Base-by-base conservation (phyloP, 2,329 filamentous ascomycete species). In the Myotisia sp. region DNA sequence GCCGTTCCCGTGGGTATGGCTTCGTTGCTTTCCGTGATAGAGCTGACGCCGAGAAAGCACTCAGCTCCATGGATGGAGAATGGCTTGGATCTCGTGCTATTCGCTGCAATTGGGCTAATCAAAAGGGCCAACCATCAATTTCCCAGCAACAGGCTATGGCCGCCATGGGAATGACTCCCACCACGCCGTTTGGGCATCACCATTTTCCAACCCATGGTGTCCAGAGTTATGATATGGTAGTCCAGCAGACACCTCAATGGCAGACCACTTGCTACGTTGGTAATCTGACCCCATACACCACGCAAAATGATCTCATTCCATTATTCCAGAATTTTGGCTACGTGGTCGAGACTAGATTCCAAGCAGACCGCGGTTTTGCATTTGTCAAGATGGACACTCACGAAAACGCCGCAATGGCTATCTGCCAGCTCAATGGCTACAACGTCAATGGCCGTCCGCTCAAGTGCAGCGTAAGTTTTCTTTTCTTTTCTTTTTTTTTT, bases 361-460 rank as follows among this genome's bases (percentile, higher is more conserved):
- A 98, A 63, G 85, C 90, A 36, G 90, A 98, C 57, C 82, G 90
- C 47, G 90, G 90, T 9, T 98, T 98, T 56, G 85, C 90, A 5
- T 98, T 98, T 58, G 84, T 98, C 60, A 98, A 98, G 69, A 93
- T 98, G 86, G 90, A 98, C 56, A 80, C 77, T 5, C 90, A 98
- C 53, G 90, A 98, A 64, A 94, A 94, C 52, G 90, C 90, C 3
- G 86, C 90, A 36, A 93, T 93, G 80, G 85, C 86, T 21, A 98
- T 98, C 52, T 98, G 90, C 62, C 86, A 95, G 56, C 71, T 98
- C 52, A 95, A 87, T 50, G 87, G 87, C 20, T 98, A 95, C 65
- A 92, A 94, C 47, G 87, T 98, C 49, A 94, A 98, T 51, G 90
- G 90, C 34, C 78, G 90, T 45, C 90, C 90, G 34, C 63, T 98